Evolutionary conservation across 2,329 filamentous ascomycete species (phyloP), one percentile per base, ranked within the genome.

Genomic region (Dactylonectria macrodidyma): DNA sequence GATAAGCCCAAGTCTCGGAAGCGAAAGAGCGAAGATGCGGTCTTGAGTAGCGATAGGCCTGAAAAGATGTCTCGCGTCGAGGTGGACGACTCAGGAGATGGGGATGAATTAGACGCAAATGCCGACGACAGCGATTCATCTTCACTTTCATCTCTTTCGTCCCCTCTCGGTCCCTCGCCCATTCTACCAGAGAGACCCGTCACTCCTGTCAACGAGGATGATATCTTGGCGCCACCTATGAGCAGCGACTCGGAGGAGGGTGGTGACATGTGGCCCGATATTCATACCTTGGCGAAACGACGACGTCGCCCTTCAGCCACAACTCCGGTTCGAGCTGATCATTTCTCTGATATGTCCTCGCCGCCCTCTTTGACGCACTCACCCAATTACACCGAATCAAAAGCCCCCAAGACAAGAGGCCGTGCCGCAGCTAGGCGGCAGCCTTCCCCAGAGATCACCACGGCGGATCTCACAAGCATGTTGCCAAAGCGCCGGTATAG

Each of bases 341-440:
- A 83, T 68, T 71, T 82, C n/a, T 89, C 87, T 0, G 85, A 89
- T 52, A 80, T 89, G 11, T 91, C 90, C 2, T 91, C 89, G 2
- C 90, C 89, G 0, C 90, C 90, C 0, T 91, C 90, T 0, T 82
- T 92, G 4, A 92, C 90, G 4, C 89, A 92, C 74, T 92, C 90
- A 1, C 90, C 90, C 36, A 91, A 91, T 72, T 85, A 83, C 67
- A 78, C 79, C 1, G 70, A 73, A 16, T 64, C 68, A 12, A 77
- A 71, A 54, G 71, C 72, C 22, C 71, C 76, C 4, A 79, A 76
- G 44, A 59, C 68, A 55, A 70, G 82, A 69, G 77, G 78, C 1
- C 79, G 81, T 34, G 73, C 78, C 26, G 52, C 72, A 64, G 69
- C 72, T 69, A 75, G 79, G 38, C 77, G 77, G 54, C 83, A 82